Evolutionary conservation across 73 alveolate species (phyloP), one percentile per base, ranked within the genome.

Genomic region (Paramecium caudatum): DNA sequence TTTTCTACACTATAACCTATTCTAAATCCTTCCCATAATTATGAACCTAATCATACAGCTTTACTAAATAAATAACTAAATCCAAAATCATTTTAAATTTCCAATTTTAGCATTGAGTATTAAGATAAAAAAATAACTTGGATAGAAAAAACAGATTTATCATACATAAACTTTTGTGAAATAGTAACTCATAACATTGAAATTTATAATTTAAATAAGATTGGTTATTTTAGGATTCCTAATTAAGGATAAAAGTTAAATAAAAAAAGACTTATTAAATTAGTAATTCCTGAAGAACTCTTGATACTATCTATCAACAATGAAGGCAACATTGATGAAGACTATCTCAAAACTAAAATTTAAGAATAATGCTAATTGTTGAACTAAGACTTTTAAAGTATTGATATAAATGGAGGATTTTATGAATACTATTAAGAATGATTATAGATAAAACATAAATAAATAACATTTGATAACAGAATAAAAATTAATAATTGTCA

Each of bases 201-300:
- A 55, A 27, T 55, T 27, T 55, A 55, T 10, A 55, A 55, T 21
- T 27, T 55, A 9, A 55, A 55, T 27, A 55, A 55, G 80, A 27
- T 55, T 6, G 80, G 80, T 5, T 55, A 55, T 55, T 55, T 19
- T 55, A 55, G 80, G n/a, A 55, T 55, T 27, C 80, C 80, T 27
- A 55, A 55, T 55, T 23, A 55, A 55, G 46, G 80, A 2, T 27
- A 55, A 5, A 55, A 55, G 17, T 55, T 55, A 10, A 55, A 55
- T 55, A 27, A 43, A 8, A 55, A 55, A 55, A 21, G 80, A 55
- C 9, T 55, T 6, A 23, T 55, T 21, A 55, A 55, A 23, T 21
- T 55, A 2, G 30, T 27, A 27, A 23, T 55, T 0, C 80, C 80
- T 55, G 80, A 55, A 27, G 80, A 55, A 55, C 30, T 55, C 4